Base-by-base conservation (phyloP, 106 monocot genomes). In the Apostasia shenzhenica region DNA sequence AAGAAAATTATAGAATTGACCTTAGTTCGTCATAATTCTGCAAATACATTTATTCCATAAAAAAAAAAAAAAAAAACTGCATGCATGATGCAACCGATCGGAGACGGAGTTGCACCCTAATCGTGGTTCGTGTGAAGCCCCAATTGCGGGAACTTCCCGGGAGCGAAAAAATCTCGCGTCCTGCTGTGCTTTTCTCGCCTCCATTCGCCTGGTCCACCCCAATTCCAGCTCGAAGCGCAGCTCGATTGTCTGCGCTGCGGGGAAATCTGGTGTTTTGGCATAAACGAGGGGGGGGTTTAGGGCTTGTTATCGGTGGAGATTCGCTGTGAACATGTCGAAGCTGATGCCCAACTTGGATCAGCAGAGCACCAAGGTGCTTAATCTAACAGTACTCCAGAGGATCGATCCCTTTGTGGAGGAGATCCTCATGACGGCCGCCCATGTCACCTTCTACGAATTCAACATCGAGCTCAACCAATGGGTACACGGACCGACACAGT, bases 371-470 rank as follows among this genome's bases (percentile, higher is more conserved):
- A 89, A 84, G 67, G 77, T 46, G 37, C 79, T 89, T 48, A 93
- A 93, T 58, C 80, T 93, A 26, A 86, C 86, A 1, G 93, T 93
- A 6, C 89, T 93, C 53, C 89, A 89, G 73, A 68, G 93, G 75
- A 78, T 82, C 78, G 93, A 94, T 62, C 82, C 89, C 42, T 86
- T 70, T 80, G 80, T 94, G 26, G 84, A 89, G 70, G 93, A 94
- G 79, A 89, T 94, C 70, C 81, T 94, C 58, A 84, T 84, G 72
- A 89, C 89, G 26, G 93, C 89, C n/a, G 77, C 89, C 12, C 89
- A 94, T 63, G 93, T 94, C 65, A 86, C 82, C 70, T 75, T 94
- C 70, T 94, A 94, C 82, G 78, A 87, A 65, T 89, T 89, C 84
- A 86, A 81, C 80, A 76, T 84, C 68, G 89, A 94, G 26, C 76